A percentile compares a stretch with the other conserved stretches of the same genome.
Conservation (phyloP, 768 basidiomycete species). For the Filobasidium wieringae region DNA sequence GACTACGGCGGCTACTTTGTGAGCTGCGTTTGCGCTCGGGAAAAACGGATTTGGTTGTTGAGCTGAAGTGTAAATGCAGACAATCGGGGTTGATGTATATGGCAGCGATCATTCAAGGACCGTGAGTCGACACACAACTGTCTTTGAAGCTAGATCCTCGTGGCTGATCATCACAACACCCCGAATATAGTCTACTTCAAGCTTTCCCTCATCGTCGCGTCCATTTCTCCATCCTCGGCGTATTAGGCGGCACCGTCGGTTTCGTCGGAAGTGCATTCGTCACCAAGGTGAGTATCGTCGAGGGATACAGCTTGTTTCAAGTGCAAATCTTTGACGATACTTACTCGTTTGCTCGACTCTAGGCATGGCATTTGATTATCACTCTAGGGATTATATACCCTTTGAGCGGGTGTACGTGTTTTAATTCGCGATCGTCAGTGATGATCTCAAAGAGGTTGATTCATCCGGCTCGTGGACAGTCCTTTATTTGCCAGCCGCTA, state of each 20-base stretch:
- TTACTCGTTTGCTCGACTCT: background rate
- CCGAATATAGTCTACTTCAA: conserved; percentile 15
- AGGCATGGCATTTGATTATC: conserved; percentile 34
- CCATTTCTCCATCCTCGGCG: conserved; percentile 17
- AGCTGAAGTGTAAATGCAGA: background rate
- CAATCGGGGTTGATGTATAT: conserved; percentile 31
- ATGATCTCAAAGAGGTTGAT: background rate
- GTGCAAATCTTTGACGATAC: background rate
- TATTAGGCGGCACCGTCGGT: conserved; percentile 14
- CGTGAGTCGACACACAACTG: conserved; percentile 19
- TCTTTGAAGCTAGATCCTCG: background rate
- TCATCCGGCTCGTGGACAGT: conserved; percentile 2
- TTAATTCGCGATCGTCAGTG: background rate
- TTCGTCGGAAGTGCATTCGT: conserved; percentile 24
- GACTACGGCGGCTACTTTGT: conserved; percentile 28
- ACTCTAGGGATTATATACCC: conserved; percentile 29
- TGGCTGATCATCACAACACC: no score
- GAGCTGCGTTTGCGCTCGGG: background rate
- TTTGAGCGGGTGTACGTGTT: conserved; percentile 15
- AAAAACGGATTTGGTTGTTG: background rate
- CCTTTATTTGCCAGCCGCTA: conserved; percentile 26
- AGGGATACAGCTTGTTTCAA: background rate
- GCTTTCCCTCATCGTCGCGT: conserved; percentile 18
- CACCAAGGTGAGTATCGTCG: conserved; percentile 16
- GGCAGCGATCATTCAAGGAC: conserved; percentile 20